Evolutionary conservation across 257 asterid species (phyloP).

Genomic region (Scutellaria baicalensis): DNA sequence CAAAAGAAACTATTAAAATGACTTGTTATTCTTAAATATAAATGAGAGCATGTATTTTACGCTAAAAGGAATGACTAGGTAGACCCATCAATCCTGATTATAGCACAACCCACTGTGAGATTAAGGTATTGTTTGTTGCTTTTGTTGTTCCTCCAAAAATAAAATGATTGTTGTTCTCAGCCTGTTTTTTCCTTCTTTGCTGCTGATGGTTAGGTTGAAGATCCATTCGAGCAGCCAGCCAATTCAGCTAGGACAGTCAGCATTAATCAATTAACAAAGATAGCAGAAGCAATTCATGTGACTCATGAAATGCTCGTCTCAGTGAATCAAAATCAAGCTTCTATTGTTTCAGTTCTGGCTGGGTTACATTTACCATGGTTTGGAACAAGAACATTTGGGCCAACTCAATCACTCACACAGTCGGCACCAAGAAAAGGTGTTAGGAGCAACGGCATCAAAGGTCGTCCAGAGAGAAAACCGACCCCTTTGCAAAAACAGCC

Average conservation of each 20-base stretch:
- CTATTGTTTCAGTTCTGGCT: slow-evolving; percentile 35
- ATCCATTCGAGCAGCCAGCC: slow-evolving; percentile 91
- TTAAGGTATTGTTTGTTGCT: too few species aligned
- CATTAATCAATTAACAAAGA: slow-evolving; percentile 40
- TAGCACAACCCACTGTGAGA: neutral
- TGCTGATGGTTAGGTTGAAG: slow-evolving; percentile 66
- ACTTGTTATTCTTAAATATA: too few species aligned
- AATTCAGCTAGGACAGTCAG: slow-evolving; percentile 76
- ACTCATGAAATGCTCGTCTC: slow-evolving; percentile 40
- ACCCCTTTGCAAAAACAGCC: slow-evolving; percentile 18
- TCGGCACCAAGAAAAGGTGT: neutral
- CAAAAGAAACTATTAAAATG: too few species aligned
- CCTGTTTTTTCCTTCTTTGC: neutral
- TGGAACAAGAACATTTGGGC: neutral
- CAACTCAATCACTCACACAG: too few species aligned
- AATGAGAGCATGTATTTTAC: neutral
- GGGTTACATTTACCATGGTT: slow-evolving; percentile 39
- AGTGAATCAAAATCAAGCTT: slow-evolving; percentile 27
- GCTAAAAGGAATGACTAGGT: neutral
- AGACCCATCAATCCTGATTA: neutral
- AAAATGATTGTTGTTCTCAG: neutral
- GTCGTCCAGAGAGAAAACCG: slow-evolving; percentile 22
- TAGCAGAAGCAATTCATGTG: slow-evolving; percentile 44
- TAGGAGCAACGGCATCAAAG: slow-evolving; percentile 22
- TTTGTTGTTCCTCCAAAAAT: too few species aligned